Evolutionary conservation across 2,329 filamentous ascomycete genomes (phyloP), one percentile per base, ranked within the genome.

Genomic region (Clonostachys chloroleuca): DNA sequence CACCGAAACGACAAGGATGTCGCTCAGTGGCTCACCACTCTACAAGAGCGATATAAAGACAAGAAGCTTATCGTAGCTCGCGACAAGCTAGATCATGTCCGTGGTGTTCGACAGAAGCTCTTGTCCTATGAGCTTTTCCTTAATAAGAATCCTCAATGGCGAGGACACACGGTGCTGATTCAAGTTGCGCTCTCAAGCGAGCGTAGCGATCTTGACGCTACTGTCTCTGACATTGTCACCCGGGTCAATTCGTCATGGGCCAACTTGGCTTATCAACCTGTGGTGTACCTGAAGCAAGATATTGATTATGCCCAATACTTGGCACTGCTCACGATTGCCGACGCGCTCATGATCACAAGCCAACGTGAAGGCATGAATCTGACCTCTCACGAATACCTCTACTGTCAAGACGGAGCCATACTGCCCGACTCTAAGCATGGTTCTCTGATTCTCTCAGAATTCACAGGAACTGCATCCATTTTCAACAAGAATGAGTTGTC

Each of bases 361-460:
- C 83, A 97, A 57, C 89, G 94, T 45, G 92, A 97, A 64, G 92
- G 92, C 52, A 97, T 97, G 94, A 97, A 96, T 62, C 69, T 97
- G 47, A 96, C 92, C 0, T 92, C 88, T 6, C 94, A 97, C 62
- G 92, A 97, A 63, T 97, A 91, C 60, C 80, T 96, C 34, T 89
- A 89, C 55, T 96, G 92, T 60, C 92, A 97, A 61, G 92, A 97
- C 59, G 92, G 92, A 39, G 81, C 80, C 54, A 75, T 78, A 45
- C 69, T 81, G 51, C 73, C 77, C 3, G 73, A 84, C 48, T 91
- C 91, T 70, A 92, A 89, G 66, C 84, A 94, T 59, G 90, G 90
- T 3, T 92, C 91, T 2, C 75, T 97, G 40, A 96, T 97, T 54
- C 73, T 97, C 46, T 96, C 90, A 52, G 92, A 97, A 63, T 97